phyloP scores from a whole-genome alignment of 129 eudicot genomes.

The Chrysanthemum lavandulifolium region DNA sequence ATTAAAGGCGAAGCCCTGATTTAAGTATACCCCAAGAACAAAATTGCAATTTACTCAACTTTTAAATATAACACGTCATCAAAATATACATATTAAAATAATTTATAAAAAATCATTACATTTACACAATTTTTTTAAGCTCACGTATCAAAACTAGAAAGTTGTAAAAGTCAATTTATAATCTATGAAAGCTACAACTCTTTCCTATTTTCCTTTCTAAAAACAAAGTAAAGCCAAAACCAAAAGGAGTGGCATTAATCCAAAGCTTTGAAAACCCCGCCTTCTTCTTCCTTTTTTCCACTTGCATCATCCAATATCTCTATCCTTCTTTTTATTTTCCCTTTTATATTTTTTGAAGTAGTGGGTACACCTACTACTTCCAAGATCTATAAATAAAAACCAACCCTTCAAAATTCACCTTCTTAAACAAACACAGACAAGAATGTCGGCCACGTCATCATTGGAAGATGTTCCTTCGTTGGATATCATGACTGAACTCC shows the following conservation, averaged over 20 bases:
- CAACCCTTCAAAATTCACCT: neutral
- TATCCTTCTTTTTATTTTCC: neutral
- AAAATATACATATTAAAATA: too few relatives aligned
- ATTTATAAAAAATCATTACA: too few relatives aligned
- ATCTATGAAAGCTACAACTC: neutral
- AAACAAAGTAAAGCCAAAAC: neutral
- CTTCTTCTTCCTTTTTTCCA: conserved; percentile 28
- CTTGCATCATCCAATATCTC: conserved; percentile 1
- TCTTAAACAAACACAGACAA: neutral
- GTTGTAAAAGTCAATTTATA: too few relatives aligned
- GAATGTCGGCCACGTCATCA: conserved; percentile 32
- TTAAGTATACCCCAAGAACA: too few relatives aligned
- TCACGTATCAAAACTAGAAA: too few relatives aligned
- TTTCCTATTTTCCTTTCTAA: too few relatives aligned
- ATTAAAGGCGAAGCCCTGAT: too few relatives aligned
- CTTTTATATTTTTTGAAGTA: neutral
- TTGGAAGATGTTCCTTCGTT: conserved; percentile 49
- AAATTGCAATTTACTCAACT: too few relatives aligned
- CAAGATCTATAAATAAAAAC: conserved; percentile 2
- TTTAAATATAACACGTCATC: too few relatives aligned
- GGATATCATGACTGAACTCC: conserved; percentile 55
- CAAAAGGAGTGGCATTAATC: conserved; percentile 2
- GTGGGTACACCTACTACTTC: conserved; percentile 31
- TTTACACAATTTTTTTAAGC: too few relatives aligned
- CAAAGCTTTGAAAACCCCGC: conserved; percentile 40